Evolutionary conservation across 2,329 filamentous ascomycete species (phyloP).

Genomic region (Leptographium flavum): DNA sequence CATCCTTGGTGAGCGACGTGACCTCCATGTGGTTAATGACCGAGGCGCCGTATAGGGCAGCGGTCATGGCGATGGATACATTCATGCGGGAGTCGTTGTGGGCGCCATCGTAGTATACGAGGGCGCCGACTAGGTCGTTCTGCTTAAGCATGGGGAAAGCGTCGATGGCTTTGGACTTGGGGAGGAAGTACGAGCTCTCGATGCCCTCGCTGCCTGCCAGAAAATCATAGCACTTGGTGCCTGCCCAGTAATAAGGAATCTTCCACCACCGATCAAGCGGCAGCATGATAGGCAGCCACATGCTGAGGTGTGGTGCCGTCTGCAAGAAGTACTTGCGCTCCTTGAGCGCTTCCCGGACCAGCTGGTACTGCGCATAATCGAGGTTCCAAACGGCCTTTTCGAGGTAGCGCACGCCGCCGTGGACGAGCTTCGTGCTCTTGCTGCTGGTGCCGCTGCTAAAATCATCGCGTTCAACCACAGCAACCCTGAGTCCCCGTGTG

Average conservation of each 20-base stretch:
- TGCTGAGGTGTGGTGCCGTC: constrained; percentile 68
- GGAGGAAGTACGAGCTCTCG: constrained; percentile 71
- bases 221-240: constrained; percentile 67
- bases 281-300: constrained; percentile 72
- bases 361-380: constrained; percentile 68
- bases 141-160: constrained; percentile 67
- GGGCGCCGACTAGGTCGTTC: constrained; percentile 57
- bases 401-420: constrained; percentile 71
- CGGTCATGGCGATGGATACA: constrained; percentile 67
- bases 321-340: constrained; percentile 75
- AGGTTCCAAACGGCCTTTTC: constrained; percentile 80
- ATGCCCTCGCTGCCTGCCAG: constrained; percentile 71
- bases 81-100: constrained; percentile 87
- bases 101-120: constrained; percentile 78
- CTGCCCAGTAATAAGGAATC: constrained; percentile 57
- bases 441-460: constrained; percentile 72
- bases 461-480: constrained; percentile 69
- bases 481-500: constrained; percentile 65
- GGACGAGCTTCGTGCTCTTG: constrained; percentile 78
- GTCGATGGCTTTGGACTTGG: constrained; percentile 61
- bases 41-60: constrained; percentile 65
- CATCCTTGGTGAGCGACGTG: constrained; percentile 58
- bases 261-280: constrained; percentile 76
- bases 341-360: constrained; percentile 69
- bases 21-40: constrained; percentile 74